Conservation (phyloP, 495 filamentous ascomycete species). For the Penicillium ucsense region DNA sequence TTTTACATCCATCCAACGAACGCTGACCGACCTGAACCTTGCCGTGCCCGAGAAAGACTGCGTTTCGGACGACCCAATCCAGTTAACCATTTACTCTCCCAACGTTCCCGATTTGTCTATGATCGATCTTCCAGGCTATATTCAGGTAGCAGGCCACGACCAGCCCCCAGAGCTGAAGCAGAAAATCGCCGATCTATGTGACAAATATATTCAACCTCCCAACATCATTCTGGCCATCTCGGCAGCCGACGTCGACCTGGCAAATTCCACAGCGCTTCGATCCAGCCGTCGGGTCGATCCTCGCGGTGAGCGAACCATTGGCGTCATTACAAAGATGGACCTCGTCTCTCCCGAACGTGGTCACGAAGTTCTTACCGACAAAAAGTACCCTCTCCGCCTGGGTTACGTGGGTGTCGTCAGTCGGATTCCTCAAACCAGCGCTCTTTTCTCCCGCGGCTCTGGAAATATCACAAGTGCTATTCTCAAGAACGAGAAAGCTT, state of each 20-base stretch:
- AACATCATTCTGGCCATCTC: conserved; percentile 98
- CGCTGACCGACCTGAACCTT: conserved; percentile 87
- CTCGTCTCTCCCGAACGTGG: conserved; percentile 81
- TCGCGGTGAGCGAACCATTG: conserved; percentile 89
- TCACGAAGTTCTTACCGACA: conserved; percentile 65
- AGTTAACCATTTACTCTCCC: conserved; percentile 88
- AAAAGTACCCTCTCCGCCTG: conserved; percentile 86
- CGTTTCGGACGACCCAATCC: conserved; percentile 94
- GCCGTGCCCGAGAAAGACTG: conserved; percentile 85
- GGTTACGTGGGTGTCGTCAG: conserved; percentile 97
- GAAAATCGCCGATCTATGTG: conserved; percentile 92
- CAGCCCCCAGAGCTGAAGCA: conserved; percentile 88
- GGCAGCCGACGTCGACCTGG: conserved; percentile 91
- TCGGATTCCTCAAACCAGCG: conserved; percentile 61
- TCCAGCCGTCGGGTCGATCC: conserved; percentile 90
- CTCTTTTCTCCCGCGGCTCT: conserved; percentile 76
- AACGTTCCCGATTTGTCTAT: conserved; percentile 92
- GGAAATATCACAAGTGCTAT: conserved; percentile 75
- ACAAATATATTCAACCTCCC: conserved; percentile 93
- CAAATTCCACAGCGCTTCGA: conserved; percentile 88
- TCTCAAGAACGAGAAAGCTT: conserved; percentile 77
- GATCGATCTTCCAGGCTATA: conserved; percentile 95
- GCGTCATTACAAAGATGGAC: conserved; percentile 99
- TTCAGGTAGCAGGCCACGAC: conserved; percentile 84
- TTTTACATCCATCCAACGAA: conserved; percentile 86